Conservation (phyloP, 2,329 filamentous ascomycete genomes). For the Penicillium verrucosum region DNA sequence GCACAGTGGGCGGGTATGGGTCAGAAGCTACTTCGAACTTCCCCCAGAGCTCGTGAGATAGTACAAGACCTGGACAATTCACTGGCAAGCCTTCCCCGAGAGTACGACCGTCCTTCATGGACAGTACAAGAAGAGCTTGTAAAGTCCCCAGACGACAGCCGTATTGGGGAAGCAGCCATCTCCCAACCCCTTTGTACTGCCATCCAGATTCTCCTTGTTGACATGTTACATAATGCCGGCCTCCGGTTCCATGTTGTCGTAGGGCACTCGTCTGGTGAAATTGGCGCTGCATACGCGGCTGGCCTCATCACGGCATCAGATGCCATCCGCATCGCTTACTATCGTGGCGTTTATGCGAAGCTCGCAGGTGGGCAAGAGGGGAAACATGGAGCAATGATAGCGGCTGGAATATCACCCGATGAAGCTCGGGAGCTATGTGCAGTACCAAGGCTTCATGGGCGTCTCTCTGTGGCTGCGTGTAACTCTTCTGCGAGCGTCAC, state of each 20-base stretch:
- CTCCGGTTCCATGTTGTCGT: background rate
- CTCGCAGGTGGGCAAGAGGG: background rate
- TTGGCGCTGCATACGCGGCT: background rate
- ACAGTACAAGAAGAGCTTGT: background rate
- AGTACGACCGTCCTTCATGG: background rate
- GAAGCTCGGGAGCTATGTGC: too few species aligned
- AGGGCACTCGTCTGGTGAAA: background rate
- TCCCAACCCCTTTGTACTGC: background rate
- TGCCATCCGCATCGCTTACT: slow-evolving; percentile 17
- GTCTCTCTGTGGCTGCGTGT: too few species aligned
- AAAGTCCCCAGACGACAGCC: background rate
- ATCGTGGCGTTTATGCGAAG: slow-evolving; percentile 36
- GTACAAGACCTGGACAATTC: too few species aligned
- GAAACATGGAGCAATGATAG: background rate
- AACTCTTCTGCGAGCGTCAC: too few species aligned
- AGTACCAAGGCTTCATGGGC: too few species aligned
- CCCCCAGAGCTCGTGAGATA: too few species aligned
- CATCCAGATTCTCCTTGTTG: background rate
- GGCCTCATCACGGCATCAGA: background rate
- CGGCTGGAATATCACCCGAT: background rate
- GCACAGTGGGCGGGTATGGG: background rate
- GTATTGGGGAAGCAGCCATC: background rate
- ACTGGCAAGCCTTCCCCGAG: too few species aligned
- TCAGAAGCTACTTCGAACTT: background rate
- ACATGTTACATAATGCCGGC: background rate